A percentile compares a stretch with the other conserved stretches of the same genome.
These are phyloP conservation scores for Austropuccinia psidii DNA, from an alignment of 1,284 basidiomycete species.

Conservation along the genomic window DNA sequence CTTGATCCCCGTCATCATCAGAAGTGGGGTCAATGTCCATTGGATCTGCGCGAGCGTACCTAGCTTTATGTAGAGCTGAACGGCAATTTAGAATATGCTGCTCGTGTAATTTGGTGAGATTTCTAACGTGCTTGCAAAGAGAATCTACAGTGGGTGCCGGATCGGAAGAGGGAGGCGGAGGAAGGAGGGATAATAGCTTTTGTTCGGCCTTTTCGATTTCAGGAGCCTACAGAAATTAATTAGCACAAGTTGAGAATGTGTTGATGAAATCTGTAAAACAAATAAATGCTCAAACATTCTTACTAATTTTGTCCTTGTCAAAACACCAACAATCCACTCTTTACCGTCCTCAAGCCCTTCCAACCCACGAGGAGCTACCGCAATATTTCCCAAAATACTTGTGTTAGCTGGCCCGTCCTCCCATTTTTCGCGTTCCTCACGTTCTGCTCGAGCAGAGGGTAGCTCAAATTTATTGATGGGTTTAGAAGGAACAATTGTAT, in stretches of 20 bases:
- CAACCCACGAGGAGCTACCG: constrained; percentile 21
- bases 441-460: constrained; percentile 20
- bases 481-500: constrained; percentile 4
- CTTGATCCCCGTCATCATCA: not conserved
- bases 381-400: constrained; percentile 22
- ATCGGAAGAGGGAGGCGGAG: constrained; percentile 2
- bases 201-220: constrained; percentile 36
- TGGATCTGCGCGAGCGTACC: constrained; percentile 6
- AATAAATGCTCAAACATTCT: not conserved
- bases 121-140: constrained; percentile 24
- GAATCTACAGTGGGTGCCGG: constrained; percentile 1
- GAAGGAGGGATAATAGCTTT: constrained; percentile 29
- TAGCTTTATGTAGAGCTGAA: constrained; percentile 21
- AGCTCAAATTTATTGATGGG: constrained; percentile 30
- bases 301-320: constrained; percentile 35
- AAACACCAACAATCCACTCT: constrained; percentile 36
- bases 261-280: not conserved
- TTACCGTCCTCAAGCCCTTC: constrained; percentile 34
- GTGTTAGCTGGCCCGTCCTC: constrained; percentile 23
- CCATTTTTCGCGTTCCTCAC: constrained; percentile 35
- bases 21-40: constrained; percentile 2
- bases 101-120: constrained; percentile 17
- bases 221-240: constrained; percentile 28
- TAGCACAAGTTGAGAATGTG: too few species aligned
- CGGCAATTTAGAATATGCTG: constrained; percentile 30